Conservation (phyloP, 1,284 basidiomycete species). For the Sporisorium graminicola region DNA sequence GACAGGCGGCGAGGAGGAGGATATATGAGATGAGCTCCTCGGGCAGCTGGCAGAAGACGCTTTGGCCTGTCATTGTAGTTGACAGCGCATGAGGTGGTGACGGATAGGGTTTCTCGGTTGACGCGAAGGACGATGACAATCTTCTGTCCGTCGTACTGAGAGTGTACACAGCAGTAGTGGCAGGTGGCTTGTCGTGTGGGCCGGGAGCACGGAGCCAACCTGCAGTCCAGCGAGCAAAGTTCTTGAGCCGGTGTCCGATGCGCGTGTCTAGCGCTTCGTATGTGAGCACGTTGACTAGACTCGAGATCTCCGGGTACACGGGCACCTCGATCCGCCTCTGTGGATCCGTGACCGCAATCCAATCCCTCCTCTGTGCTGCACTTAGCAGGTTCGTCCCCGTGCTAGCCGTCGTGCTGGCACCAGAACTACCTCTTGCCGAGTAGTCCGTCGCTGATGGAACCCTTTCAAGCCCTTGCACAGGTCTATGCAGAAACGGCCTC, state of each 20-base stretch:
- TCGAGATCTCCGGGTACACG: slow-evolving; percentile 33
- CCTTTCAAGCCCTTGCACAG: neutral
- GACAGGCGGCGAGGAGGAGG: slow-evolving; percentile 46
- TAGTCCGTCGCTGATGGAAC: neutral
- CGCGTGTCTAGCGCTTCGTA: slow-evolving; percentile 34
- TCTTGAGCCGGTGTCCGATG: slow-evolving; percentile 8
- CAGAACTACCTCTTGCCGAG: neutral
- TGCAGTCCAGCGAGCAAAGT: slow-evolving; percentile 16
- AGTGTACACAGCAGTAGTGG: neutral
- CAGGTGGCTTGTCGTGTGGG: neutral
- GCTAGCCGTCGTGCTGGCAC: neutral
- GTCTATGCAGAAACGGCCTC: slow-evolving; percentile 9
- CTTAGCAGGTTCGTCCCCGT: neutral
- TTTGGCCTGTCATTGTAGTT: slow-evolving; percentile 1
- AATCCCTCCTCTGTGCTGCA: slow-evolving; percentile 38
- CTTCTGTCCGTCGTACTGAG: neutral
- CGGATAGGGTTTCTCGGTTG: neutral
- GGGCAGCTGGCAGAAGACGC: slow-evolving; percentile 32
- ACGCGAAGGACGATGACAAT: neutral
- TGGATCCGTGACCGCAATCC: slow-evolving; percentile 51
- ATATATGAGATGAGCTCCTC: slow-evolving; percentile 50
- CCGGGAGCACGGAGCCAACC: neutral
- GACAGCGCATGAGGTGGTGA: neutral
- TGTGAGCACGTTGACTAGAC: slow-evolving; percentile 29
- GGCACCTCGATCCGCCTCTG: slow-evolving; percentile 36